These are phyloP conservation scores for Ophiostoma triangulosporum DNA, from an alignment of 2,329 filamentous ascomycete genomes.

Conservation along the genomic window DNA sequence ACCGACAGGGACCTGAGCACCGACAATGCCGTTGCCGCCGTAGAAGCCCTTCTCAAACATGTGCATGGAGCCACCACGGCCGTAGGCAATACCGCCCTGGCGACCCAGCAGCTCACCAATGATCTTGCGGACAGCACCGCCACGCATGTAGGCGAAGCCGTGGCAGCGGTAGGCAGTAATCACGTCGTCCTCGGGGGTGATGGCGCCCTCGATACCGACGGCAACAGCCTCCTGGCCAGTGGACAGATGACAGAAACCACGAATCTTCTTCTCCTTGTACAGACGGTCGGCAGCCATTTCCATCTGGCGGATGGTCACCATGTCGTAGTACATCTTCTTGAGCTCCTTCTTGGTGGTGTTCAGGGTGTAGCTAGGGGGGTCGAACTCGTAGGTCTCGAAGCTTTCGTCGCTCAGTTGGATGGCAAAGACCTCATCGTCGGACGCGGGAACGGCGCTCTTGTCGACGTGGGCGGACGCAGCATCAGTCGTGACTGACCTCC, in stretches of 20 bases:
- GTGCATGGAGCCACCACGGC: slow-evolving; percentile 99
- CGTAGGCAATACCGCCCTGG: slow-evolving; percentile 92
- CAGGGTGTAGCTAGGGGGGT: slow-evolving; percentile 86
- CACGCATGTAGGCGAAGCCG: slow-evolving; percentile 95
- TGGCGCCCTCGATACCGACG: slow-evolving; percentile 90
- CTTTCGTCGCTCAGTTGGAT: slow-evolving; percentile 93
- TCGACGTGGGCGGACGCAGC: slow-evolving; percentile 84
- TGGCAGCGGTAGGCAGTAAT: slow-evolving; percentile 99
- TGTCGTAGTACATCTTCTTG: slow-evolving; percentile 98
- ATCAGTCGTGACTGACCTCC: slow-evolving; percentile 83
- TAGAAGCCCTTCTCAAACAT: slow-evolving; percentile 99
- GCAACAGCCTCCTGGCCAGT: slow-evolving; percentile 96
- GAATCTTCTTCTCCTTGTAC: slow-evolving; percentile 99
- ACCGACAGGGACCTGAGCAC: slow-evolving; percentile 93
- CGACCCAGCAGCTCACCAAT: slow-evolving; percentile 92
- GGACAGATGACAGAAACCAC: slow-evolving; percentile 98
- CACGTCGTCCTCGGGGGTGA: slow-evolving; percentile 80
- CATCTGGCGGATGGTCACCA: slow-evolving; percentile 93
- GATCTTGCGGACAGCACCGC: slow-evolving; percentile 77
- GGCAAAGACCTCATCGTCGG: slow-evolving; percentile 86
- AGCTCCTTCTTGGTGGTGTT: slow-evolving; percentile 94
- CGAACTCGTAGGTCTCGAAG: slow-evolving; percentile 98
- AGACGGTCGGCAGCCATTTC: slow-evolving; percentile 98
- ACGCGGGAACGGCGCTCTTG: slow-evolving; percentile 58
- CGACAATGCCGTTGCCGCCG: slow-evolving; percentile 97